Evolutionary conservation across 441 rosid species (phyloP), one percentile per base, ranked within the genome.

Genomic region (Erysimum cheiri): DNA sequence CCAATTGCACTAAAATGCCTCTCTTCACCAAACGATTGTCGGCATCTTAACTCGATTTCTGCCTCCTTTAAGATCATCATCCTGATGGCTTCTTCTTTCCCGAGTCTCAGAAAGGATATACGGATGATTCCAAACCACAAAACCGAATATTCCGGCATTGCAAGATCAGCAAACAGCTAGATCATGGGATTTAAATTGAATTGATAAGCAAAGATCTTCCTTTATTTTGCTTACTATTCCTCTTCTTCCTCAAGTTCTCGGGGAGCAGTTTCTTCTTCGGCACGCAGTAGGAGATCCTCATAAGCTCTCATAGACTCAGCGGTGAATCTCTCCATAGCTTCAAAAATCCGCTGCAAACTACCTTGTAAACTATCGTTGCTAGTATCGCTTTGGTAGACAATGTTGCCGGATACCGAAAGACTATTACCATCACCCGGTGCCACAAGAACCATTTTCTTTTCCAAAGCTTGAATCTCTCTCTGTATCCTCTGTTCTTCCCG

Each of bases 301-400:
- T 90, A 95, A 52, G 82, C 92, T 74, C 84, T 88, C 78, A 78
- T 28, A 6, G 91, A 90, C 53, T 85, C 86, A 2, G 81, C 85
- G 35, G 80, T 77, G 78, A 92, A 95, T 74, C 77, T 87, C 81
- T 92, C 97, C 97, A 95, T 85, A 37, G 98, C 97, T 80, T 87
- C 95, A 39, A 92, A 95, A 61, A 89, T 85, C 33, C 78, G 60
- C 54, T 84, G 93, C 74, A 95, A 79, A 61, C 89, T 83, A 28
- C 84, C 87, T 76, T 89, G 97, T 44, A 95, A 71, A 80, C 85
- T 87, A 41, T 69, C 78, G 32, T 66, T 86, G 48, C 85, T 87
- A 31, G 93, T 82, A 67, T 89, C 97, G 22, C 91, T 89, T 75
- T 83, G 95, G 68, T 85, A 87, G 3, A 87, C 92, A 35, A 76